phyloP scores from a whole-genome alignment of 768 basidiomycete genomes.

The Phallus indusiatus region DNA sequence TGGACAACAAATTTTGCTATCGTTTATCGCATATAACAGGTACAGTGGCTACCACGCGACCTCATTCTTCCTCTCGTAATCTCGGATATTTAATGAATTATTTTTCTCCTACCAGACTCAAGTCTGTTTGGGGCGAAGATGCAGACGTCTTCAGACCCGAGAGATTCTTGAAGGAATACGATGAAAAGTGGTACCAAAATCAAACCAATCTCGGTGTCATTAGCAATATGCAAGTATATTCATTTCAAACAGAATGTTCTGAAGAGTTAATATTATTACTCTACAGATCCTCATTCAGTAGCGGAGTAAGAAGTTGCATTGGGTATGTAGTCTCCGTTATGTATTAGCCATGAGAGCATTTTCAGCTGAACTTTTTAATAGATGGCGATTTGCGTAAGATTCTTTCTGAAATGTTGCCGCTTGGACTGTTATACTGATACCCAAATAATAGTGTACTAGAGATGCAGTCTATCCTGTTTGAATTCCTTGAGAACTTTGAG shows the following conservation, averaged over 20 bases:
- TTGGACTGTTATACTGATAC: not conserved
- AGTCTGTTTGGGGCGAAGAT: conserved; percentile 22
- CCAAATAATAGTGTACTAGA: not conserved
- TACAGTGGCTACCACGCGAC: conserved; percentile 13
- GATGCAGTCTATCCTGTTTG: conserved; percentile 7
- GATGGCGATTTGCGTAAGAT: conserved; percentile 13
- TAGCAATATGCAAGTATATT: not conserved
- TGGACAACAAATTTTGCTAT: conserved; percentile 41
- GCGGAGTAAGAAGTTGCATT: not conserved
- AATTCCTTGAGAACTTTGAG: conserved; percentile 7
- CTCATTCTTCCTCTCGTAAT: not conserved
- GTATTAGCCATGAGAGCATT: not conserved
- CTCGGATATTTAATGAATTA: not conserved
- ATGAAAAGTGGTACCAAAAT: conserved; percentile 5
- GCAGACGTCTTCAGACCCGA: conserved; percentile 23
- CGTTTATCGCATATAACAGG: conserved; percentile 50
- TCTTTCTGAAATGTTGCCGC: too few relatives aligned
- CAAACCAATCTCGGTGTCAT: not conserved
- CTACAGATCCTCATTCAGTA: conserved; percentile 1
- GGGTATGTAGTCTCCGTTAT: not conserved
- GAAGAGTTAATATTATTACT: not conserved
- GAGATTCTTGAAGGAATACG: conserved; percentile 15
- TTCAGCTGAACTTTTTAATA: not conserved
- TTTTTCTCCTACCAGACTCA: conserved; percentile 13
- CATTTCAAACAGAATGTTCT: too few relatives aligned